phyloP scores from a whole-genome alignment of 176 grass and related monocot species.

The Hyparrhenia diplandra region DNA sequence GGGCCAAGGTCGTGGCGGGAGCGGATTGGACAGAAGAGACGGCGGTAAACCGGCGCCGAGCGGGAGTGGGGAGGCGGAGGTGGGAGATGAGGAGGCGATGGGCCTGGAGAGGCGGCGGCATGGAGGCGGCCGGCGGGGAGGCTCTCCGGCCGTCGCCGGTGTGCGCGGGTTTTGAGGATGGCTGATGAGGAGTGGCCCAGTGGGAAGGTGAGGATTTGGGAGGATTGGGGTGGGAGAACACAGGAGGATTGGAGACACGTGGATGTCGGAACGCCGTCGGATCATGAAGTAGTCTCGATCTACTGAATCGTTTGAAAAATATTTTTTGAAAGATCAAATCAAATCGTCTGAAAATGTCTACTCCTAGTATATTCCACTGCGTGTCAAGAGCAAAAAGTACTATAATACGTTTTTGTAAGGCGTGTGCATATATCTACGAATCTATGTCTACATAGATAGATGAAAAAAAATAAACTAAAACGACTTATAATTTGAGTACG shows the following conservation, averaged over 20 bases:
- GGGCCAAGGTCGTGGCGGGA: slow-evolving; percentile 31
- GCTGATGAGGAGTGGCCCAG: background rate
- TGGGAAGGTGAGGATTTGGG: slow-evolving; percentile 19
- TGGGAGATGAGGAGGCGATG: slow-evolving; percentile 59
- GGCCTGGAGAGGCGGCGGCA: slow-evolving; percentile 64
- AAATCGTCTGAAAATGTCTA: too few relatives aligned
- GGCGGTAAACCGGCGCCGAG: slow-evolving; percentile 34
- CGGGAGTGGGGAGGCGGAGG: slow-evolving; percentile 19
- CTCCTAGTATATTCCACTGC: too few relatives aligned
- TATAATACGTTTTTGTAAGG: too few relatives aligned
- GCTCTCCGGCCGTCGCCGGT: slow-evolving; percentile 22
- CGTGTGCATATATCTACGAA: too few relatives aligned
- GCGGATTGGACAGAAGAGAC: slow-evolving; percentile 47
- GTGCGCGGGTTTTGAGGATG: slow-evolving; percentile 19
- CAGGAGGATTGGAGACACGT: slow-evolving; percentile 18
- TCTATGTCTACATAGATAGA: too few relatives aligned
- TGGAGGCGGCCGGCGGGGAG: slow-evolving; percentile 28
- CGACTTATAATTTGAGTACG: too few relatives aligned
- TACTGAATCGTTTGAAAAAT: rapidly evolving
- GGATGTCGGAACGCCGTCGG: background rate
- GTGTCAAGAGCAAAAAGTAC: too few relatives aligned
- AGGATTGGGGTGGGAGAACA: slow-evolving; percentile 18
- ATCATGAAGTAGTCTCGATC: background rate
- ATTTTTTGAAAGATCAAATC: too few relatives aligned
- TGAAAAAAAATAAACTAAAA: too few relatives aligned